phyloP scores from a whole-genome alignment of 2,329 filamentous ascomycete species.

The Aotearoamyces nothofagi region DNA sequence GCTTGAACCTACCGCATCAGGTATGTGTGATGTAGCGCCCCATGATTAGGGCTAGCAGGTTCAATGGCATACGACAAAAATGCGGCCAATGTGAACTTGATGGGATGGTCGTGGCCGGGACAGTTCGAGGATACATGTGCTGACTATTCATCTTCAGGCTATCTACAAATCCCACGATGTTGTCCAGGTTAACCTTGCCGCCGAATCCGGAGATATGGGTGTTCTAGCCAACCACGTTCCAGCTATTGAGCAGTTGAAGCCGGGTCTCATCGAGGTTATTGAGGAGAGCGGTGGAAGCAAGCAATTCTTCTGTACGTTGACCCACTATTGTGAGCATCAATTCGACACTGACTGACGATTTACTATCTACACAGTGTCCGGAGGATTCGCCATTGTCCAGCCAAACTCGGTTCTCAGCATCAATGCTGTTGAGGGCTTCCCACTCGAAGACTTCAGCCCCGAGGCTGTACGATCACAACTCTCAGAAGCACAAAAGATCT shows the following conservation, averaged over 20 bases:
- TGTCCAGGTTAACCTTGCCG: conserved; percentile 97
- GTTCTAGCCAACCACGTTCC: conserved; percentile 98
- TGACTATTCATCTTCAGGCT: conserved; percentile 33
- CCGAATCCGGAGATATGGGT: conserved; percentile 98
- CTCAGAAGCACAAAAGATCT: conserved; percentile 90
- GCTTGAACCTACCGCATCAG: conserved; percentile 94
- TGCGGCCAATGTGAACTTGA: too few species aligned
- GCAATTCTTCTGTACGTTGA: conserved; percentile 88
- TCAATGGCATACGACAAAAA: too few species aligned
- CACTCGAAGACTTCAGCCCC: conserved; percentile 89
- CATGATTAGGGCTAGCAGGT: too few species aligned
- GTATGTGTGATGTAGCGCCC: conserved; percentile 50
- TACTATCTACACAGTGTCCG: conserved; percentile 51
- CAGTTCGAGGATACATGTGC: conserved; percentile 7
- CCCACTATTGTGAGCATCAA: conserved; percentile 3
- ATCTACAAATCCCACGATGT: conserved; percentile 54
- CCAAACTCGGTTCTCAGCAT: conserved; percentile 91
- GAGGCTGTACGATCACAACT: conserved; percentile 85
- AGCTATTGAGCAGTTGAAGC: conserved; percentile 97
- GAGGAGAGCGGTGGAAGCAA: conserved; percentile 84
- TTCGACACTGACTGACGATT: background rate
- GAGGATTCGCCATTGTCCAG: conserved; percentile 94
- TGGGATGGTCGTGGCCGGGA: conserved; percentile 1
- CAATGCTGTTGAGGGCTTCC: conserved; percentile 92
- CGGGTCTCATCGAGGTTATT: conserved; percentile 85